These are phyloP conservation scores for Blastocystis sp. DNA, from an alignment of 352 stramenopile species.

Conservation along the genomic window DNA sequence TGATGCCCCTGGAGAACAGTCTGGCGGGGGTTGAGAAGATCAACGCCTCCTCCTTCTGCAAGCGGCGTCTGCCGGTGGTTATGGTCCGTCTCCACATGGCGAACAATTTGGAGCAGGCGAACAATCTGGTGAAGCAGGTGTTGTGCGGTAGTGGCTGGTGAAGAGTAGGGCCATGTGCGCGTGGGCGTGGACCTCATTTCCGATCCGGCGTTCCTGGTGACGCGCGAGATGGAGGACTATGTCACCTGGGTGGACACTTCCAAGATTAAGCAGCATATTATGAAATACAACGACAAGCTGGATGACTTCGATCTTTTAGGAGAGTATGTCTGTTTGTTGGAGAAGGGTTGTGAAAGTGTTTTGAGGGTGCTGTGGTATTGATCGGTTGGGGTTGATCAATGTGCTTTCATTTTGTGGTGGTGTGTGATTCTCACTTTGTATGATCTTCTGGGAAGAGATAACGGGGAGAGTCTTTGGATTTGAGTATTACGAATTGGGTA, in stretches of 20 bases:
- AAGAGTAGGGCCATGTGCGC: slow-evolving; percentile 85
- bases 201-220: slow-evolving; percentile 93
- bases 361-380: no score
- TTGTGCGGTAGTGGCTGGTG: background rate
- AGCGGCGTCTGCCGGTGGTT: slow-evolving; percentile 89
- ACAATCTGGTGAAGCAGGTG: slow-evolving; percentile 91
- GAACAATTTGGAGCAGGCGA: slow-evolving; percentile 92
- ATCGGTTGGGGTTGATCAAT: no score
- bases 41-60: slow-evolving; percentile 85
- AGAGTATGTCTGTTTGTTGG: slow-evolving; percentile 76
- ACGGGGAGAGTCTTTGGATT: background rate
- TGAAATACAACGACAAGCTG: slow-evolving; percentile 99
- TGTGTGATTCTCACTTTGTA: no score
- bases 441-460: background rate
- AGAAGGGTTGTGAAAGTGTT: background rate
- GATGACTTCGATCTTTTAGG: slow-evolving; percentile 98
- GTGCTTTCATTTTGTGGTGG: no score
- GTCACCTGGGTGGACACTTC: slow-evolving; percentile 96
- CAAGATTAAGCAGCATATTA: slow-evolving; percentile 93
- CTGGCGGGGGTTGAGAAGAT: slow-evolving; percentile 93
- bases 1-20: slow-evolving; percentile 92
- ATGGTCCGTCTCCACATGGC: slow-evolving; percentile 99
- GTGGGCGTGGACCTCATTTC: slow-evolving; percentile 87
- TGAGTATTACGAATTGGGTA: background rate
- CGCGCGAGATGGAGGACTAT: slow-evolving; percentile 96